Percentiles rank a stretch among this genome's conserved stretches.
These are phyloP conservation scores for Talaromyces atroroseus DNA, from an alignment of 2,329 filamentous ascomycete species.

Conservation along the genomic window DNA sequence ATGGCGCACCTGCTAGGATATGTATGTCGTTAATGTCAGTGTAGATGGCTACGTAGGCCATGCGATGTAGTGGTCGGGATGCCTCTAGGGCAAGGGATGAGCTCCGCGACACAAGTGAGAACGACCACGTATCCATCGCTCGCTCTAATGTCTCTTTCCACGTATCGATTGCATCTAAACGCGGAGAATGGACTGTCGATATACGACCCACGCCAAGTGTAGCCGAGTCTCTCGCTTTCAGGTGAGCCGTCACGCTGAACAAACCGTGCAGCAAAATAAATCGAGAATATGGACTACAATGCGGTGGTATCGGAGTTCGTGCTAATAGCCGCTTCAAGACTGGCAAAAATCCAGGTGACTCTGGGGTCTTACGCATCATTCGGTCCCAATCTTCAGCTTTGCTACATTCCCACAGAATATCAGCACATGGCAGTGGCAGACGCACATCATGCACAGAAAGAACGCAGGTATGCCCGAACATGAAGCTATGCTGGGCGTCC, in stretches of 20 bases:
- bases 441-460: slow-evolving; percentile 24
- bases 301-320: slow-evolving; percentile 19
- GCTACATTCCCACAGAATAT: slow-evolving; percentile 21
- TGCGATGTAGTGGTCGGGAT: slow-evolving; percentile 19
- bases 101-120: slow-evolving; percentile 21
- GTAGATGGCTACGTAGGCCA: slow-evolving; percentile 24
- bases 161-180: slow-evolving; percentile 15
- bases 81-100: slow-evolving; percentile 23
- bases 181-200: slow-evolving; percentile 9
- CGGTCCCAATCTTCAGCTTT: slow-evolving; percentile 20
- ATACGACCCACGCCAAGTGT: slow-evolving; percentile 18
- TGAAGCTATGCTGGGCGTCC: slow-evolving; percentile 26
- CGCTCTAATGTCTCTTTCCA: slow-evolving; percentile 24
- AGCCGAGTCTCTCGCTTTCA: slow-evolving; percentile 21
- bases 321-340: slow-evolving; percentile 20
- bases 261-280: slow-evolving; percentile 23
- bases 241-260: slow-evolving; percentile 23
- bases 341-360: slow-evolving; percentile 21
- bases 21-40: slow-evolving; percentile 25
- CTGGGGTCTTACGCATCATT: slow-evolving; percentile 16
- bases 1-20: slow-evolving; percentile 22
- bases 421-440: slow-evolving; percentile 22
- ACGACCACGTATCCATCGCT: slow-evolving; percentile 26
- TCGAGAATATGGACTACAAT: slow-evolving; percentile 21
- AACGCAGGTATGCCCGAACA: slow-evolving; percentile 24